Percentiles rank a stretch among this genome's conserved stretches.
phyloP scores from a whole-genome alignment of 306 rosid species.

The Crotalaria pallida region DNA sequence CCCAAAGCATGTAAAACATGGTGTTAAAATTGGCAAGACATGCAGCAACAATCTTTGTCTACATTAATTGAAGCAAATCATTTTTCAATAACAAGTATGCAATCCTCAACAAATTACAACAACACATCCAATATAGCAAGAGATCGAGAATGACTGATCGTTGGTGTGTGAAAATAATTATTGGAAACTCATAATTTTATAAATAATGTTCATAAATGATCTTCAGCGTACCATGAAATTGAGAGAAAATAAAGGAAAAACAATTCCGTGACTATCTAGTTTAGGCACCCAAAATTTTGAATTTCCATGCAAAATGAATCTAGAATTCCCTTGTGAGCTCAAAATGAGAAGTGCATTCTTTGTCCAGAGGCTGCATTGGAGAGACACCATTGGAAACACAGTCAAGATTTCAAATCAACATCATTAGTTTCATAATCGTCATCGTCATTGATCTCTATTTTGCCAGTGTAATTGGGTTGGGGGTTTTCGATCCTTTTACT shows the following conservation, averaged over 20 bases:
- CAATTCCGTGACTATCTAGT: slow-evolving; percentile 8
- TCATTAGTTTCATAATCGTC: slow-evolving; percentile 18
- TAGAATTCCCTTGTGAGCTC: slow-evolving; percentile 7
- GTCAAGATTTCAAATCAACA: not conserved
- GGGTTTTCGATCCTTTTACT: slow-evolving; percentile 27
- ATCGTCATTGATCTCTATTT: slow-evolving; percentile 22
- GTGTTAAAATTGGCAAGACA: not conserved
- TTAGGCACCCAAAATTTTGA: slow-evolving; percentile 18
- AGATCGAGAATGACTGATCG: slow-evolving; percentile 5
- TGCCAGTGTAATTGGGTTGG: slow-evolving; percentile 6
- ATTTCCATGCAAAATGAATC: slow-evolving; percentile 8
- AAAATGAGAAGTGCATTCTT: slow-evolving; percentile 6
- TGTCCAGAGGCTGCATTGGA: slow-evolving; percentile 11
- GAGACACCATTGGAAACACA: not conserved
- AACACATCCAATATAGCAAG: slow-evolving; percentile 12
- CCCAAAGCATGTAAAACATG: not conserved
- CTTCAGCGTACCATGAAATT: not conserved
- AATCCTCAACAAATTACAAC: not conserved
- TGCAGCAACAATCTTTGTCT: not conserved
- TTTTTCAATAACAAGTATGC: not conserved
- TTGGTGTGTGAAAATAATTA: slow-evolving; percentile 10
- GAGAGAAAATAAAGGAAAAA: slow-evolving; percentile 7
- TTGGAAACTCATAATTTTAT: slow-evolving; percentile 7
- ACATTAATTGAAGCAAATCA: not conserved
- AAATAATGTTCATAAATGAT: slow-evolving; percentile 13